Conservation (phyloP, 75 land plant species). For the Pinus taeda region DNA sequence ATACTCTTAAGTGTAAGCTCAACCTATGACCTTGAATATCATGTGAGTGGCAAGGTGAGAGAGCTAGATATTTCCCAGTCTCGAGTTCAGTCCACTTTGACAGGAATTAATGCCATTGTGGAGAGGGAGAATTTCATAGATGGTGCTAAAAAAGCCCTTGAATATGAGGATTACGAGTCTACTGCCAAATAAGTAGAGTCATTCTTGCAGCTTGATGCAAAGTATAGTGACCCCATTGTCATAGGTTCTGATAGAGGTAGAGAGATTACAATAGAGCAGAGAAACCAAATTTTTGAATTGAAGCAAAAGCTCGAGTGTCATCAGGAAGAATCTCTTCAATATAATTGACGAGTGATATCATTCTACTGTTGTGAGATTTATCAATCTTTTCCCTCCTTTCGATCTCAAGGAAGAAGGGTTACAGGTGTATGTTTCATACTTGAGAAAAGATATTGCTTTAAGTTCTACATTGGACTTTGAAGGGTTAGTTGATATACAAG, state of each 20-base stretch:
- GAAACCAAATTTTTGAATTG: conserved; percentile 56
- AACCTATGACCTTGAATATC: conserved; percentile 73
- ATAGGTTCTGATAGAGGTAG: not conserved
- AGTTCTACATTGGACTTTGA: conserved; percentile 64
- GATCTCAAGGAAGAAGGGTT: conserved; percentile 77
- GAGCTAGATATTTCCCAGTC: conserved; percentile 88
- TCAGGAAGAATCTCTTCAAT: conserved; percentile 37
- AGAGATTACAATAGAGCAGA: conserved; percentile 35
- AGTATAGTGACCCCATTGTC: conserved; percentile 31
- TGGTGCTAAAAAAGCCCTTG: conserved; percentile 60
- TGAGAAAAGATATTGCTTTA: conserved; percentile 65
- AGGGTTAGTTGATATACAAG: conserved; percentile 46
- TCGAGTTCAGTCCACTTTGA: conserved; percentile 55
- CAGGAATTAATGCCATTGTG: conserved; percentile 78
- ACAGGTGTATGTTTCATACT: conserved; percentile 66
- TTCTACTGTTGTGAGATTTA: conserved; percentile 50
- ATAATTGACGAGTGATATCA: conserved; percentile 79
- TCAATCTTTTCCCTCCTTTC: conserved; percentile 58
- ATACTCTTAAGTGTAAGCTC: conserved; percentile 63
- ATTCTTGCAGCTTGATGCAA: conserved; percentile 62
- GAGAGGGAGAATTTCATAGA: conserved; percentile 71
- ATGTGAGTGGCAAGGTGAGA: conserved; percentile 78
- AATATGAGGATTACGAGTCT: conserved; percentile 56
- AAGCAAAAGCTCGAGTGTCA: conserved; percentile 65
- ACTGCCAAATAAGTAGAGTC: conserved; percentile 59